Base-by-base conservation (phyloP, 805 yeast genomes). In the Yarrowia sp. region DNA sequence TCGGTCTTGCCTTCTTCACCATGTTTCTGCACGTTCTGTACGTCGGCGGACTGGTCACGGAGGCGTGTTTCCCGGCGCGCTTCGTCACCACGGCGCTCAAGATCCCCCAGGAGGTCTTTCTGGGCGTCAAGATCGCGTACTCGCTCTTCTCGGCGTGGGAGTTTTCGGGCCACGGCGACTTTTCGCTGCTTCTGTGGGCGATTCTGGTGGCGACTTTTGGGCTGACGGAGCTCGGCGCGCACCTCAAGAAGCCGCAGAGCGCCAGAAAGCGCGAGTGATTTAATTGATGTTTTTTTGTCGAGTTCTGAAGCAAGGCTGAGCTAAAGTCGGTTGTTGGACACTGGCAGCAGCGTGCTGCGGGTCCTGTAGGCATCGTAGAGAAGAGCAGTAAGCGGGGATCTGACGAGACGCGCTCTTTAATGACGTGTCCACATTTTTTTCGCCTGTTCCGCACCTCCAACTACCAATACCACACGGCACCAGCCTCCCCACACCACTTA, bases 1-100 rank as follows among this genome's bases (percentile, higher is more conserved):
- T 47, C 2, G n/a, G 18, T 4, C 38, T 32, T 38, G 36, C 38
- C 10, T 47, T 47, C 9, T 31, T 32, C 21, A 22, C 38, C 13
- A 47, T 47, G 55, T 31, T 47, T 21, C 55, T 47, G 38, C 55
- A 47, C 27, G 22, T 47, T 21, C 1, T 47, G 5, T 47, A 47
- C 29, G 55, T 47, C 4, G 55, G 55, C 6, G 55, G 29, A 2
- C 25, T 47, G 4, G 55, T 47, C 8, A 47, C 55, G 2, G 55
- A 47, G 55, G 27, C 38, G 8, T 47, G 38, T 31, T 47, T 31
- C 18, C 55, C 55, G 4, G 27, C 25, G 2, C 2, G 6, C 0
- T 47, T 47, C 10, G 27, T 47, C 8, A 32, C 38, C 21, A 47
- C 27, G 35, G 51, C 51, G 10, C 2, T 47, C 9, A 25, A 25